Conservation (phyloP, 2,329 filamentous ascomycete species). For the Colletotrichum siamense region DNA sequence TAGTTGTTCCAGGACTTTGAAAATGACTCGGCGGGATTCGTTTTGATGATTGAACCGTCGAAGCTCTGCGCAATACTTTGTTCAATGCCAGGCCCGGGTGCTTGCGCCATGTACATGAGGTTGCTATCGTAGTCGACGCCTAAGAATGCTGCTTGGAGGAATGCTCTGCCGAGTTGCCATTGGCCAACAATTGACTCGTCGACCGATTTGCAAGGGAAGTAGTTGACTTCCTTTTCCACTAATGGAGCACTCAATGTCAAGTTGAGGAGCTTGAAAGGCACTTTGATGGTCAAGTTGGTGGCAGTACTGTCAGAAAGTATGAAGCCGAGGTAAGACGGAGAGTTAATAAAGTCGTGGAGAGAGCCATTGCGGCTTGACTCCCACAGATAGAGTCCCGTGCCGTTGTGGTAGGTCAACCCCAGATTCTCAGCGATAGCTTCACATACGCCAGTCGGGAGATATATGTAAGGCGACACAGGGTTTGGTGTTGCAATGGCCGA, state of each 20-base stretch:
- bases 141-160: conserved; percentile 25
- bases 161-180: conserved; percentile 24
- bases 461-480: conserved; percentile 39
- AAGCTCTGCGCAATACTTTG: conserved; percentile 12
- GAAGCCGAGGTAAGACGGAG: conserved; percentile 46
- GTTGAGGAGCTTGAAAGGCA: conserved; percentile 45
- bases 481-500: conserved; percentile 21
- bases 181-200: not conserved
- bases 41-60: not conserved
- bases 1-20: not conserved
- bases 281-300: conserved; percentile 44
- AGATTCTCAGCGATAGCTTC: conserved; percentile 40
- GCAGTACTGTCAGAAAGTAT: conserved; percentile 34
- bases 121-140: conserved; percentile 22
- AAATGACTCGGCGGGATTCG: not conserved
- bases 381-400: conserved; percentile 46
- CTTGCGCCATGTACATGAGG: conserved; percentile 24
- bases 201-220: conserved; percentile 25
- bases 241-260: conserved; percentile 43
- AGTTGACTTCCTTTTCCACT: conserved; percentile 23
- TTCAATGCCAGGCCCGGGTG: conserved; percentile 19
- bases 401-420: conserved; percentile 39
- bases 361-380: conserved; percentile 35
- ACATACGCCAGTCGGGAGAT: conserved; percentile 43
- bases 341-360: conserved; percentile 40